Evolutionary conservation across 176 grass and related monocot genomes (phyloP), one percentile per base, ranked within the genome.

Genomic region (Oryza punctata): DNA sequence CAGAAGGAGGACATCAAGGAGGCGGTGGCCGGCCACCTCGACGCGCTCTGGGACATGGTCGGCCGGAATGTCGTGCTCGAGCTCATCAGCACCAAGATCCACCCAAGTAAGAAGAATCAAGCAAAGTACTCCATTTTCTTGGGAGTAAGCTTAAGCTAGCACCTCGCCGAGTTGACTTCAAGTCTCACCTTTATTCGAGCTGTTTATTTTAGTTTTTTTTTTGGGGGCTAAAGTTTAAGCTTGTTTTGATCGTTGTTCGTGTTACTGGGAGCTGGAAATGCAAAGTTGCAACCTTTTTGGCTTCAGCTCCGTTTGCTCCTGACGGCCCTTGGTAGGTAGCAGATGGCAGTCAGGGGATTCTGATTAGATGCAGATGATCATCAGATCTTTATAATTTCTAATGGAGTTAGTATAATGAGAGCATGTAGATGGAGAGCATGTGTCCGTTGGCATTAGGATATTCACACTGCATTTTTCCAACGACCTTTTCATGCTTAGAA

Each of bases 1-100:
- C 87, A 80, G 30, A 99, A 99, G 87, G 96, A 99, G 86, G 96
- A 96, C 89, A 67, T 99, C 67, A 96, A 94, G 88, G 96, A 99
- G 50, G 75, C 86, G 40, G 67, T 99, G 72, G 96, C 86, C 26
- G 91, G 85, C 11, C 87, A 96, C 79, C 91, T 99, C 23, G 96
- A 99, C 65, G 91, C 93, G 59, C 79, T 99, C 54, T 85, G 89
- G 81, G 91, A 94, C 79, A 96, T 94, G 96, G 81, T 99, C 43
- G 96, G 96, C 81, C 73, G 88, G 65, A 89, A 84, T 77, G 93
- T 99, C 71, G 63, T 82, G 86, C 85, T 99, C 78, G 88, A 99
- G 87, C 96, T 99, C 87, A 67, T 99, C 73, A 99, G 96, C 91
- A 99, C 91, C 63, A 87, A 96, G 77, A 87, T 92, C 82, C 81